A percentile compares a stretch with the other conserved stretches of the same genome.
phyloP scores from a whole-genome alignment of 129 eudicot genomes.

The Silybum marianum region DNA sequence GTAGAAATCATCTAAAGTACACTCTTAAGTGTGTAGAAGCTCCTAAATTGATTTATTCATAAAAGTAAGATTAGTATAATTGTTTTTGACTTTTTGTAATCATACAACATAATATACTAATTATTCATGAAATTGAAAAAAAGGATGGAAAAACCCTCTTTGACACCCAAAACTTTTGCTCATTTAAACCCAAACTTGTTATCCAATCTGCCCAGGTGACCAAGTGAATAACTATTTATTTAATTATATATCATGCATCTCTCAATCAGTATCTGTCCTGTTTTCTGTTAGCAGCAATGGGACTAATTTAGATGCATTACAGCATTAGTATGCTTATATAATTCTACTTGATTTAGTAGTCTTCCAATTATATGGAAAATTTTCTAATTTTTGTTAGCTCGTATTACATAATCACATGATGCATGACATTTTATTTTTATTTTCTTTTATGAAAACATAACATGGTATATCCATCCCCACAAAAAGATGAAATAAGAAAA shows the following conservation, averaged over 20 bases:
- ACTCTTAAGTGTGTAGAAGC: not conserved
- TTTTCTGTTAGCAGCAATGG: not conserved
- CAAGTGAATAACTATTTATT: not conserved
- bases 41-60: not conserved
- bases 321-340: not conserved
- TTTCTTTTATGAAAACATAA: not conserved
- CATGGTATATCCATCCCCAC: not conserved
- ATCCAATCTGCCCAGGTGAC: not conserved
- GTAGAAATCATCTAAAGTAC: not conserved
- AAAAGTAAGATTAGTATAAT: not conserved
- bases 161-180: not conserved
- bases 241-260: not conserved
- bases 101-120: not conserved
- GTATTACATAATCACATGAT: not conserved
- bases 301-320: not conserved
- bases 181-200: not conserved
- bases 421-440: not conserved
- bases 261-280: not conserved
- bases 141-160: not conserved
- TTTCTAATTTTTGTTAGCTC: not conserved
- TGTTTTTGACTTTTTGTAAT: not conserved
- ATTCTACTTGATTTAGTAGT: not conserved
- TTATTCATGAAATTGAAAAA: not conserved
- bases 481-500: not conserved
- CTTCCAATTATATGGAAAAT: not conserved